Conservation (phyloP, 2,329 filamentous ascomycete species). For the Dactylonectria estremocensis region DNA sequence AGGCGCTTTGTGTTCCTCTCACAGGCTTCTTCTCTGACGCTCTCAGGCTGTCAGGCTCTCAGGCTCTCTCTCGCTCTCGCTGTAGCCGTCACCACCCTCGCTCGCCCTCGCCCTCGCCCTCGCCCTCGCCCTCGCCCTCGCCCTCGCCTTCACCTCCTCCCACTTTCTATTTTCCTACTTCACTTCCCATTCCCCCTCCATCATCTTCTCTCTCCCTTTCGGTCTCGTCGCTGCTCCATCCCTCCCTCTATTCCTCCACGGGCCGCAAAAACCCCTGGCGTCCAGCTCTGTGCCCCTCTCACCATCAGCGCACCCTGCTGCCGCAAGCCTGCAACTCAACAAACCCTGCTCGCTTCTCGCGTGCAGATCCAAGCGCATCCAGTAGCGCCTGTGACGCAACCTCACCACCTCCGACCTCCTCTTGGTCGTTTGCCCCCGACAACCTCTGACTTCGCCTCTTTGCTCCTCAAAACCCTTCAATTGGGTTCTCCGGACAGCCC, state of each 20-base stretch:
- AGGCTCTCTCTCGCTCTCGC: background rate
- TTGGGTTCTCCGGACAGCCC: constrained; percentile 39
- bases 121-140: constrained; percentile 1
- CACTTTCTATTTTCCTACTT: background rate
- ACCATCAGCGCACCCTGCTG: constrained; percentile 13
- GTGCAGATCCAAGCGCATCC: constrained; percentile 45
- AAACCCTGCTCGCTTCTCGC: constrained; percentile 43
- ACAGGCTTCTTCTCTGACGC: background rate
- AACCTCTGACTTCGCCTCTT: constrained; percentile 42
- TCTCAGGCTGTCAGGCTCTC: background rate
- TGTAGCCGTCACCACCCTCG: background rate
- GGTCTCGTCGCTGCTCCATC: background rate
- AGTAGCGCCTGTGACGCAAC: constrained; percentile 49
- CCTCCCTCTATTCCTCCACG: constrained; percentile 4
- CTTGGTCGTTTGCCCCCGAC: constrained; percentile 40
- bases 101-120: background rate
- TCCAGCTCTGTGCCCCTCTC: background rate
- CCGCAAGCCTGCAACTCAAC: constrained; percentile 27
- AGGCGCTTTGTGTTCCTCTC: too few relatives aligned
- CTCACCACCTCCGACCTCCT: constrained; percentile 46
- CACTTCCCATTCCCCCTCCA: constrained; percentile 11
- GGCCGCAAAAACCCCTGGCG: background rate
- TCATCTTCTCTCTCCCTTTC: background rate
- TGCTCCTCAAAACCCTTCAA: constrained; percentile 44
- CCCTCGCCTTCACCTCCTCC: background rate